Percentiles rank a stretch among this genome's conserved stretches.
These are phyloP conservation scores for Amphichorda felina DNA, from an alignment of 2,329 filamentous ascomycete species.

Conservation along the genomic window DNA sequence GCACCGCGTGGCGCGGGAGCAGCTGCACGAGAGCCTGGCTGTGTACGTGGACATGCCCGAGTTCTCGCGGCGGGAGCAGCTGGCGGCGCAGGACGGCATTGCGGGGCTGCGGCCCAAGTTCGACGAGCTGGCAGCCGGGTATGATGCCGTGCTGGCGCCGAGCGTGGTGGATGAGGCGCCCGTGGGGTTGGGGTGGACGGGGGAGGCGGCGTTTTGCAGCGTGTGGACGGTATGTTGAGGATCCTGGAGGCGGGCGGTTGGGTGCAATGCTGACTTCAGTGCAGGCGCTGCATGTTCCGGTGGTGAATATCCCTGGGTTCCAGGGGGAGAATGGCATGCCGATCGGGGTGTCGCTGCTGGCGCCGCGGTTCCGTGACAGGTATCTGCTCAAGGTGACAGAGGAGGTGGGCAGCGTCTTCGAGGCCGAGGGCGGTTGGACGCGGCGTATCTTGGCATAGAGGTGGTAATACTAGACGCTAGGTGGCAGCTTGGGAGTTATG, in stretches of 20 bases:
- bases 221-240: constrained; percentile 36
- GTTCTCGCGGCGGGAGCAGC: constrained; percentile 31
- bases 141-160: constrained; percentile 44
- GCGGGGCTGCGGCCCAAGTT: constrained; percentile 39
- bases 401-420: constrained; percentile 20
- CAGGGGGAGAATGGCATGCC: constrained; percentile 40
- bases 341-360: constrained; percentile 43
- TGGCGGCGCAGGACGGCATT: constrained; percentile 41
- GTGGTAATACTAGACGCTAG: too few species aligned
- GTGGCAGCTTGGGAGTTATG: too few species aligned
- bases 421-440: constrained; percentile 19
- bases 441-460: not conserved
- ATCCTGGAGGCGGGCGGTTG: not conserved
- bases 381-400: constrained; percentile 30
- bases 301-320: constrained; percentile 54
- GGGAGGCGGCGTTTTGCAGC: constrained; percentile 36
- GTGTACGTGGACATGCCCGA: constrained; percentile 32
- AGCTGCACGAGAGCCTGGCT: constrained; percentile 30
- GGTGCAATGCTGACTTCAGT: not conserved
- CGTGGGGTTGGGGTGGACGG: constrained; percentile 36
- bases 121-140: constrained; percentile 37
- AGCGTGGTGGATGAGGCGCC: constrained; percentile 50
- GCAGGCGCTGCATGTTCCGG: constrained; percentile 43
- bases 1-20: constrained; percentile 32
- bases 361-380: constrained; percentile 31